Conservation (phyloP, 2,329 filamentous ascomycete species). For the Fusarium sacchari region DNA sequence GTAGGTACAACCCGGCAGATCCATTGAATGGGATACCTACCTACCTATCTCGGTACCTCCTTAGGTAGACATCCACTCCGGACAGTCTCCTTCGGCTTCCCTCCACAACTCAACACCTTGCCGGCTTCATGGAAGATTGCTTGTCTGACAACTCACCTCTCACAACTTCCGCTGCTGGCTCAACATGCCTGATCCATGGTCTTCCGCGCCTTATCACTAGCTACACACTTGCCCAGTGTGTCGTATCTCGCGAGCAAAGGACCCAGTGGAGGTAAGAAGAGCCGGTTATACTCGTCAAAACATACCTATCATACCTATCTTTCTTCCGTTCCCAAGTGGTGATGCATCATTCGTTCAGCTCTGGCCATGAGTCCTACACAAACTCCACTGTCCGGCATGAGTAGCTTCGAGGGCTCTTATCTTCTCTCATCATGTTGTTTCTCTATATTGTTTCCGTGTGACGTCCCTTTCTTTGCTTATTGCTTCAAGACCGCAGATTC, state of each 20-base stretch:
- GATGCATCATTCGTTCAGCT: slow-evolving; percentile 4
- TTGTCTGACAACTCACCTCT: slow-evolving; percentile 18
- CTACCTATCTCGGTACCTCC: slow-evolving; percentile 6
- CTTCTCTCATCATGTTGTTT: slow-evolving; percentile 16
- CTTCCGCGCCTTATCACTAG: background rate
- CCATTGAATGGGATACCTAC: background rate
- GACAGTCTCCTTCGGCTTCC: background rate
- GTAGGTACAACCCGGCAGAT: background rate
- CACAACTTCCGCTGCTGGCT: background rate
- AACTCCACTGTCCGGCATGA: slow-evolving; percentile 24
- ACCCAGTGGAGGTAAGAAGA: background rate
- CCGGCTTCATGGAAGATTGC: slow-evolving; percentile 3
- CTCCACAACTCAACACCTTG: background rate
- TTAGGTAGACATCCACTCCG: background rate
- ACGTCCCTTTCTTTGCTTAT: slow-evolving; percentile 17
- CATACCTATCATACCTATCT: background rate
- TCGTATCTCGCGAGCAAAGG: background rate
- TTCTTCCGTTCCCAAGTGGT: background rate
- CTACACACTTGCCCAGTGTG: background rate
- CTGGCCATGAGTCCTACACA: background rate
- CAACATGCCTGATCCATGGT: background rate
- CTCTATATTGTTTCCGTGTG: slow-evolving; percentile 18
- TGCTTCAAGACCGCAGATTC: slow-evolving; percentile 1
- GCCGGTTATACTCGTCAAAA: background rate
- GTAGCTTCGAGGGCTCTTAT: slow-evolving; percentile 18